phyloP scores from a whole-genome alignment of 129 eudicot species.

The Flaveria ramosissima region DNA sequence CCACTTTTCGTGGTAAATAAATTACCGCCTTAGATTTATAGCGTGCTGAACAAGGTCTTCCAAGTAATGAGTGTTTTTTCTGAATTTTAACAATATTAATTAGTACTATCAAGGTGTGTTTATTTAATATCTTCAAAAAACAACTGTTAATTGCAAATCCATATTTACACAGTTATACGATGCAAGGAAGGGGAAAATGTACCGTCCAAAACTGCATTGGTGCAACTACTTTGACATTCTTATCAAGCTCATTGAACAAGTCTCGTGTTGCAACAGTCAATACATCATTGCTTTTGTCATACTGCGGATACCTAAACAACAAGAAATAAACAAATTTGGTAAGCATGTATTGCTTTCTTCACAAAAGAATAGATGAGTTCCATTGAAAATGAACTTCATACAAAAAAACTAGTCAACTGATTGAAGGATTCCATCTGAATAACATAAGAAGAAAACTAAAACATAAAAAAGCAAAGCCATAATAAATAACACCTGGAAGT shows the following conservation, averaged over 20 bases:
- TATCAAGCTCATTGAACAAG: conserved; percentile 85
- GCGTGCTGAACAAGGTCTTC: conserved; percentile 8
- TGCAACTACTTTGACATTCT: conserved; percentile 86
- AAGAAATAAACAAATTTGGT: background rate
- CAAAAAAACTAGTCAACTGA: background rate
- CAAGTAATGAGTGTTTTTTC: conserved; percentile 15
- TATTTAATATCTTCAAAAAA: conserved; percentile 9
- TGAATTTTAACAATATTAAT: background rate
- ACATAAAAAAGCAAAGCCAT: background rate
- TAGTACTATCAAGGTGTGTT: conserved; percentile 12
- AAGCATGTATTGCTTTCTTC: conserved; percentile 5
- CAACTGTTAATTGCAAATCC: background rate
- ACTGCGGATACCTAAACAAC: conserved; percentile 65
- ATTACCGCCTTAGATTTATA: background rate
- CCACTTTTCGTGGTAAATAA: background rate
- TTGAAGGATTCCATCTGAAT: background rate
- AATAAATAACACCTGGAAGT: conserved; percentile 7
- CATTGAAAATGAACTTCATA: background rate
- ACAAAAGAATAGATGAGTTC: background rate
- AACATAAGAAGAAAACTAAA: background rate
- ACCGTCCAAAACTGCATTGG: conserved; percentile 97
- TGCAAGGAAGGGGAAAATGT: conserved; percentile 15
- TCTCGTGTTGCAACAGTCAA: conserved; percentile 91
- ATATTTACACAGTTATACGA: conserved; percentile 2
- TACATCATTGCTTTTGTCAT: conserved; percentile 65